Percentiles rank a stretch among this genome's conserved stretches.
phyloP scores from a whole-genome alignment of 2,329 filamentous ascomycete genomes.

The Didymella glomerata region DNA sequence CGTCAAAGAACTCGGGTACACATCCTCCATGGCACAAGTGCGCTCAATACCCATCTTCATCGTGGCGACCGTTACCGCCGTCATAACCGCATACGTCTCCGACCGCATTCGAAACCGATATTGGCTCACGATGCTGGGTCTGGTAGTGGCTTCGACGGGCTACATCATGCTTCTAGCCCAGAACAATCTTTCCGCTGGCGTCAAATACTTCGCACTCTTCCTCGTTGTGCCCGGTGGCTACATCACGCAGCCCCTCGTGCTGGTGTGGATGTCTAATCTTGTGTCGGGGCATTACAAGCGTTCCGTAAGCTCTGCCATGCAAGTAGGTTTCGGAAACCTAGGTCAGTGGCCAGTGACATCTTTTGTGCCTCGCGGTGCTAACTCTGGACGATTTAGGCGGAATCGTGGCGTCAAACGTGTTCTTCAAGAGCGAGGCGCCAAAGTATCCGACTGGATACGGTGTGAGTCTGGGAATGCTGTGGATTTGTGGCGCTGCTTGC shows the following conservation, averaged over 20 bases:
- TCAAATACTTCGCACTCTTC: constrained; percentile 64
- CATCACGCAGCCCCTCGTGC: constrained; percentile 62
- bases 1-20: constrained; percentile 52
- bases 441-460: constrained; percentile 61
- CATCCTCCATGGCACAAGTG: constrained; percentile 48
- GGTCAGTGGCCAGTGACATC: neutral
- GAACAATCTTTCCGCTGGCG: constrained; percentile 53
- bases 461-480: constrained; percentile 59
- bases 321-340: constrained; percentile 57
- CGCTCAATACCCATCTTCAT: constrained; percentile 52
- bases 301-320: constrained; percentile 60
- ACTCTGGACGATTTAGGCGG: constrained; percentile 45
- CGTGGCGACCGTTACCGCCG: constrained; percentile 48
- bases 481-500: constrained; percentile 57
- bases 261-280: constrained; percentile 67
- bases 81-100: constrained; percentile 55
- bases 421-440: constrained; percentile 56
- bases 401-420: constrained; percentile 62
- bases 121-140: constrained; percentile 61
- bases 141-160: constrained; percentile 60
- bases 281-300: constrained; percentile 67
- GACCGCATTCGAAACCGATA: constrained; percentile 63
- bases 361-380: neutral
- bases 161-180: constrained; percentile 64
- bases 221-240: constrained; percentile 64